Base-by-base conservation (phyloP, 1,139 yeast genomes). In the Casaregolazyma suthepensis region DNA sequence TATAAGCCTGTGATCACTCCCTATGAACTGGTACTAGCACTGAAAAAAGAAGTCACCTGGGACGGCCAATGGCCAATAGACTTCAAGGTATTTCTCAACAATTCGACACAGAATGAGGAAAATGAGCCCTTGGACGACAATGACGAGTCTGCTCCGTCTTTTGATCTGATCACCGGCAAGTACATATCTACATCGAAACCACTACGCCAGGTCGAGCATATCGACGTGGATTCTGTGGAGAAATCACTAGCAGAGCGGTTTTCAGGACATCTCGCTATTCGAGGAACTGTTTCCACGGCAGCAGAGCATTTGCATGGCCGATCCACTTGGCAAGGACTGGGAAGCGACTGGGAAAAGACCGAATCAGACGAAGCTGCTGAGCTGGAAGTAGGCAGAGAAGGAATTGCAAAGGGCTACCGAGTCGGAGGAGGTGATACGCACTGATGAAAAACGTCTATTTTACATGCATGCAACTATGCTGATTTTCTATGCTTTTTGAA, bases 1-100 rank as follows among this genome's bases (percentile, higher is more conserved):
- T 89, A 82, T 72, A 89, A 85, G 67, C 98, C 98, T 1, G 86
- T 93, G 10, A 81, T 93, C 13, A 93, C 99, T 0, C 99, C 99
- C 0, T 93, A 87, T 68, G 99, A 93, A 67, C 73, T 94, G 51
- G 78, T 85, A 52, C 71, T 93, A 65, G 96, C 98, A 0, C 73
- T 94, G 55, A 78, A 79, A 57, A 82, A 80, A 29, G 90, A 86
- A 56, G 75, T 88, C 22, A 75, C 82, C 1, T 91, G 98, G 97
- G 84, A 93, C 0, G 98, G 98, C 0, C 78, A 86, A 61, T 93
- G 99, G 99, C 79, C 87, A 15, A 83, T 91, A 0, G 94, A 87
- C 61, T 89, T 90, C 67, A 75, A 79, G 43, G 72, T 71, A 13
- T 77, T 84, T 0, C 64, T 85, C 57, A 63, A 66, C n/a, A 65